phyloP scores from a whole-genome alignment of 805 yeast species.

The Blastobotrys chiropterorum region DNA sequence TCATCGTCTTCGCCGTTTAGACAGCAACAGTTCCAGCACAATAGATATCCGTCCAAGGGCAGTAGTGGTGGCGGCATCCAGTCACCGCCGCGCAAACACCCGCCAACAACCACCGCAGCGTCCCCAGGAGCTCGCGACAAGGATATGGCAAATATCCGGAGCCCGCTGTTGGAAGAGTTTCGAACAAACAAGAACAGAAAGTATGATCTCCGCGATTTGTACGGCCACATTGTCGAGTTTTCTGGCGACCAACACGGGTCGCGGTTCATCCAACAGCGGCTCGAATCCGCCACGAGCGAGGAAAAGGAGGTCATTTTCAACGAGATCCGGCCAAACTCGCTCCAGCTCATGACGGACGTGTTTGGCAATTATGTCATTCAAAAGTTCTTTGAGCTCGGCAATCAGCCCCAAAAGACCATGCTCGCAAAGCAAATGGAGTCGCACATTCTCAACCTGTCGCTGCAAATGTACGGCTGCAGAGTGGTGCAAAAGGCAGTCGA shows the following conservation, averaged over 20 bases:
- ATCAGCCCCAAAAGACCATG: constrained; percentile 58
- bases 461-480: constrained; percentile 97
- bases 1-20: background rate
- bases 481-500: constrained; percentile 94
- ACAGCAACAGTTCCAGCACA: background rate
- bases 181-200: constrained; percentile 59
- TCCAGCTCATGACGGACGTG: constrained; percentile 88
- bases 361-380: constrained; percentile 97
- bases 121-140: background rate
- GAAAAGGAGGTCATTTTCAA: constrained; percentile 78
- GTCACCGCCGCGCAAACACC: background rate
- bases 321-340: constrained; percentile 69
- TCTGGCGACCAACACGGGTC: constrained; percentile 97
- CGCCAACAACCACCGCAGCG: background rate
- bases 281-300: constrained; percentile 54
- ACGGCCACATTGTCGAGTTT: constrained; percentile 85
- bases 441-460: constrained; percentile 63
- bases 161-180: constrained; percentile 76
- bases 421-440: constrained; percentile 69
- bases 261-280: constrained; percentile 86
- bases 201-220: constrained; percentile 63
- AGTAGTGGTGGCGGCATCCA: background rate
- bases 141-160: constrained; percentile 8
- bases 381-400: constrained; percentile 82
- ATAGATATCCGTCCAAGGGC: background rate